Evolutionary conservation across 108 stramenopile genomes (phyloP), one percentile per base, ranked within the genome.

Genomic region (Nitzschia putrida): DNA sequence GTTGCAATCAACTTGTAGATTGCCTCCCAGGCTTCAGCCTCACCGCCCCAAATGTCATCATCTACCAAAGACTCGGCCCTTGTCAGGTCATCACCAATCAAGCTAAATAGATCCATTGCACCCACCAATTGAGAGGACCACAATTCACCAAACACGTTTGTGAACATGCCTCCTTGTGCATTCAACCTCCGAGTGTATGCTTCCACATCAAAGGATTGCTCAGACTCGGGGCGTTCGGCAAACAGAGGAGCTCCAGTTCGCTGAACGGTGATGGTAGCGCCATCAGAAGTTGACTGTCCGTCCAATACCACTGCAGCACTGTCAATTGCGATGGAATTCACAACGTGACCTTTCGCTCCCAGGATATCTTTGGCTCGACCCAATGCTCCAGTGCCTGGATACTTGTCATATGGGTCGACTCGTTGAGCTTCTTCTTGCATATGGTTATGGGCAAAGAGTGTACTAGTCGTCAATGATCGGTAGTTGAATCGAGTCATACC

Each of bases 1-100:
- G 86, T 71, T 52, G 74, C 63, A 25, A 87, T 85, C 53, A 87
- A 72, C 37, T 74, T 82, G 18, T 80, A 65, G 21, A 90, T 76
- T 39, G 60, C 21, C 9, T 34, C 3, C 45, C 47, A 16, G 37
- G 59, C 41, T 16, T 57, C 43, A 14, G 18, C 57, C 37, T 38
- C 11, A 49, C 18, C 18, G 47, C 18, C 47, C 47, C n/a, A 18
- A 16, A 16, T 18, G 6, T 16, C 47, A 49, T 16, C 14, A 18
- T 16, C 14, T 18, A 18, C 47, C 18, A 49, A 2, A 49, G 23
- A 23, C 45, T 34, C 29, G 13, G 9, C 24, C 7, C 18, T 18
- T 51, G 25, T 10, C 68, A 61, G 38, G 64, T 72, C 21, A 75
- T 40, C 41, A 53, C 65, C 22, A 8, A 87, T 37, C 0, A 42